Percentiles rank a stretch among this genome's conserved stretches.
Evolutionary conservation across 2,329 filamentous ascomycete species (phyloP).

Genomic region (Exophiala dermatitidis): DNA sequence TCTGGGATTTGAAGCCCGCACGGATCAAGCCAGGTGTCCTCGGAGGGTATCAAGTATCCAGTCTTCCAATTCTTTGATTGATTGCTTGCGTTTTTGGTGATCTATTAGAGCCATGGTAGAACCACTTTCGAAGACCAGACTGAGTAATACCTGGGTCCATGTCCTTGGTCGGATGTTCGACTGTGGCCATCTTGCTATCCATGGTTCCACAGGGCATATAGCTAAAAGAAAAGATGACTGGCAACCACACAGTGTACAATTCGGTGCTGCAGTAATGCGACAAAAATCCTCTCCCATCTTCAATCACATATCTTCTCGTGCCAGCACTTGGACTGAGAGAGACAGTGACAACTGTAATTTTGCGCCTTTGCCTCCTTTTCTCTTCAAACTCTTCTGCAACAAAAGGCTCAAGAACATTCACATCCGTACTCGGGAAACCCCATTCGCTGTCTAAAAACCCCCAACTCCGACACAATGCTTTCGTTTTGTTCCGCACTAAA

Average conservation of each 20-base stretch:
- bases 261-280: background rate
- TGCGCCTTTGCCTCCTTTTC: conserved; percentile 9
- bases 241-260: background rate
- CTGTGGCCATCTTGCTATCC: too few species aligned
- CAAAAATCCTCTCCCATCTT: conserved; percentile 12
- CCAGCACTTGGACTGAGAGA: conserved; percentile 24
- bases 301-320: conserved; percentile 13
- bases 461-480: conserved; percentile 9
- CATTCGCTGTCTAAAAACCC: background rate
- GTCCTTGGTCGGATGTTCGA: too few species aligned
- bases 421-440: conserved; percentile 1
- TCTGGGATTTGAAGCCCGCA: too few species aligned
- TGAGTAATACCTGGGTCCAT: too few species aligned
- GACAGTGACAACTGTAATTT: conserved; percentile 8
- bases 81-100: too few species aligned
- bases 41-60: too few species aligned
- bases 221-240: too few species aligned
- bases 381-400: conserved; percentile 1
- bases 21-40: too few species aligned
- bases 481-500: background rate
- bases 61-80: too few species aligned
- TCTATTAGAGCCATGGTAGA: too few species aligned
- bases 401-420: background rate
- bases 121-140: too few species aligned
- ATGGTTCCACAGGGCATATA: too few species aligned